phyloP scores from a whole-genome alignment of 441 rosid species.

The Croton setiger region DNA sequence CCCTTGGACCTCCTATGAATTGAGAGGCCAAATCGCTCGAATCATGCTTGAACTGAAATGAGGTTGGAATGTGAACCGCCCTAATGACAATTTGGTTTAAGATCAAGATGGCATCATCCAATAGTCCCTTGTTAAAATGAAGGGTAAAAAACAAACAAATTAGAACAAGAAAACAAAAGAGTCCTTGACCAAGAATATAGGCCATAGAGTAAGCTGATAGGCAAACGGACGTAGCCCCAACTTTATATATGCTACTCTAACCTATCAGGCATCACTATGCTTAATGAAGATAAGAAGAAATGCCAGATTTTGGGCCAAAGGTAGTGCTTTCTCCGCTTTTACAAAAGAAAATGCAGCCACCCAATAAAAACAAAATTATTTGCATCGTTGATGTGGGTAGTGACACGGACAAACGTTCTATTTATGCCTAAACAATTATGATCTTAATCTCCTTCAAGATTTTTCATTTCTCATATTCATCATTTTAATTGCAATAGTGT shows the following conservation, averaged over 20 bases:
- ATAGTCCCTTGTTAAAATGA: too few relatives aligned
- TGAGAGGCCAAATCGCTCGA: too few relatives aligned
- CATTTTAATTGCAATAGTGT: too few relatives aligned
- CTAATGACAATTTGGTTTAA: too few relatives aligned
- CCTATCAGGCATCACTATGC: neutral
- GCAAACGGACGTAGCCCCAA: neutral
- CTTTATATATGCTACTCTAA: neutral
- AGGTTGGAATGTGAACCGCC: too few relatives aligned
- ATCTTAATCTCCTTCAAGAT: too few relatives aligned
- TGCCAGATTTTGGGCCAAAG: neutral
- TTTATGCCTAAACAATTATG: neutral
- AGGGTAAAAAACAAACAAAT: neutral
- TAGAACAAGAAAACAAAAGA: neutral
- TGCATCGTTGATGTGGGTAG: neutral
- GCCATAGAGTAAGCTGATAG: neutral
- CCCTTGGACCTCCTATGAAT: too few relatives aligned
- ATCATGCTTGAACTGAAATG: too few relatives aligned
- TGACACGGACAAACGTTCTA: neutral
- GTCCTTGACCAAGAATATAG: neutral
- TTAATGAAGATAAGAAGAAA: neutral
- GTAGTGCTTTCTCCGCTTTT: conserved; percentile 1
- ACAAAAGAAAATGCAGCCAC: neutral
- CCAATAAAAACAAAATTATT: neutral
- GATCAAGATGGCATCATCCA: too few relatives aligned
- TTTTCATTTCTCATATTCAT: too few relatives aligned